Percentiles rank a stretch among this genome's conserved stretches.
phyloP scores from a whole-genome alignment of 2,329 filamentous ascomycete genomes.

The Pseudogymnoascus verrucosus region DNA sequence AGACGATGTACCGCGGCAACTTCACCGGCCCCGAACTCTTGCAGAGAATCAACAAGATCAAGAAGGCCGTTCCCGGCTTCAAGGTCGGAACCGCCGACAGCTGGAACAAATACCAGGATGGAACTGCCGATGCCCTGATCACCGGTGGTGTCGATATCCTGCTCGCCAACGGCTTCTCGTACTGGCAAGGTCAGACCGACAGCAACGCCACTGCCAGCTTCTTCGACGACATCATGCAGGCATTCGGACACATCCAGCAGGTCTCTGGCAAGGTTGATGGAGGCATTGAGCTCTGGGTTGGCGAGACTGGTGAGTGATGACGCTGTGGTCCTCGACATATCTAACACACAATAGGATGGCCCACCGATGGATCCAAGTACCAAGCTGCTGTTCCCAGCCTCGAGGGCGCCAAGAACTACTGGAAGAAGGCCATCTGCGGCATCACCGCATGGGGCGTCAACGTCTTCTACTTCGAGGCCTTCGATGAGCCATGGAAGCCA shows the following conservation, averaged over 20 bases:
- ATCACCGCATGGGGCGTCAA: slow-evolving; percentile 59
- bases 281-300: slow-evolving; percentile 58
- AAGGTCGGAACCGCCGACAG: slow-evolving; percentile 61
- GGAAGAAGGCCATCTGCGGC: slow-evolving; percentile 53
- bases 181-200: slow-evolving; percentile 58
- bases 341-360: slow-evolving; percentile 39
- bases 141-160: slow-evolving; percentile 46
- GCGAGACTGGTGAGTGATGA: slow-evolving; percentile 47
- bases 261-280: slow-evolving; percentile 43
- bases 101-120: slow-evolving; percentile 66
- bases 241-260: slow-evolving; percentile 53
- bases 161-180: slow-evolving; percentile 62
- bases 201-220: slow-evolving; percentile 52
- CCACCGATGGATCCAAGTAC: slow-evolving; percentile 55
- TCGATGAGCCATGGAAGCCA: slow-evolving; percentile 67
- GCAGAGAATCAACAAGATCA: slow-evolving; percentile 53
- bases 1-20: slow-evolving; percentile 61
- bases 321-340: background rate
- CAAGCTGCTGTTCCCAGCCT: slow-evolving; percentile 51
- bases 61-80: slow-evolving; percentile 44
- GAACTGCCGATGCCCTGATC: slow-evolving; percentile 58
- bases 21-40: slow-evolving; percentile 54
- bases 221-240: slow-evolving; percentile 59
- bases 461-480: slow-evolving; percentile 67
- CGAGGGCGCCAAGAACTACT: slow-evolving; percentile 52